These are phyloP conservation scores for Eucalyptus regnans DNA, from an alignment of 345 rosid species.

Conservation along the genomic window DNA sequence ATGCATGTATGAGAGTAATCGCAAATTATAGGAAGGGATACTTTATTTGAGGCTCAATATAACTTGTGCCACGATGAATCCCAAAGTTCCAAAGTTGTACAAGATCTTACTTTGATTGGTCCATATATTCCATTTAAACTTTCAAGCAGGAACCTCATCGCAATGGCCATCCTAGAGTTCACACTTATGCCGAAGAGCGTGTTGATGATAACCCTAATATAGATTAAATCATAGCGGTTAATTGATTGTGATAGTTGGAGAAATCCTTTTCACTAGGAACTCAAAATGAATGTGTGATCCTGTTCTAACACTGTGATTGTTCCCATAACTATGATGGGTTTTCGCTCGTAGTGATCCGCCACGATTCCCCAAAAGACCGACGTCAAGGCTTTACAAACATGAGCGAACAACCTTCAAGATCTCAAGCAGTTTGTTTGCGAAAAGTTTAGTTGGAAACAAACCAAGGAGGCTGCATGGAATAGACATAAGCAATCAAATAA, in stretches of 20 bases:
- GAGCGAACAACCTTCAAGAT: constrained; percentile 51
- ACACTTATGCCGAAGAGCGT: constrained; percentile 72
- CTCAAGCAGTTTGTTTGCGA: not conserved
- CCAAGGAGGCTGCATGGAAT: not conserved
- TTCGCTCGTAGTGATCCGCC: constrained; percentile 77
- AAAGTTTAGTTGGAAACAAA: not conserved
- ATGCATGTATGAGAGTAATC: too few relatives aligned
- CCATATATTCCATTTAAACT: too few relatives aligned
- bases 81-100: too few relatives aligned
- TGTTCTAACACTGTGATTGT: constrained; percentile 53
- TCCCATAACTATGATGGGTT: constrained; percentile 71
- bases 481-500: not conserved
- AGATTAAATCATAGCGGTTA: not conserved
- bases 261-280: not conserved
- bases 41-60: too few relatives aligned
- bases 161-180: constrained; percentile 84
- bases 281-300: not conserved
- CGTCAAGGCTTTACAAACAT: constrained; percentile 76
- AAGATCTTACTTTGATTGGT: too few relatives aligned
- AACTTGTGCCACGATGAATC: too few relatives aligned
- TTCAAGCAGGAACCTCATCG: not conserved
- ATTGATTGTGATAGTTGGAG: not conserved
- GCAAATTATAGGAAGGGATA: too few relatives aligned
- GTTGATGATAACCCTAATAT: constrained; percentile 71
- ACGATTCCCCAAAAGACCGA: constrained; percentile 69